Evolutionary conservation across 495 filamentous ascomycete genomes (phyloP).

Genomic region (Aspergillus taichungensis): DNA sequence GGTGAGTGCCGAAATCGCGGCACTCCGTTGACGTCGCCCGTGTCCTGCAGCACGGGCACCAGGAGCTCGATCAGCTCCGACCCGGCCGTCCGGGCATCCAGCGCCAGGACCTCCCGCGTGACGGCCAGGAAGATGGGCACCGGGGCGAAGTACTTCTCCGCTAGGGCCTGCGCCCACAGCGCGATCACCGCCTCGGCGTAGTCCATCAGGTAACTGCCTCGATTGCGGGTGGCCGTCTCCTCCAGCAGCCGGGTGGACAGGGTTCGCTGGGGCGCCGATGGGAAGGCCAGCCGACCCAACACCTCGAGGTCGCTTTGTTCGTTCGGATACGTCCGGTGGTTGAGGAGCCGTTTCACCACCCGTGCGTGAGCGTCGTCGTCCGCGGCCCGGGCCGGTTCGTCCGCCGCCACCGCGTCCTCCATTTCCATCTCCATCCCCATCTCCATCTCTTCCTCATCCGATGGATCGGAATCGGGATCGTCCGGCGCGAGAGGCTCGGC

Average conservation of each 20-base stretch:
- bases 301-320: constrained; percentile 48
- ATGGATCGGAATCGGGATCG: constrained; percentile 1
- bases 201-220: constrained; percentile 40
- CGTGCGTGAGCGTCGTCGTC: constrained; percentile 13
- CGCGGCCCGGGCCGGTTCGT: neutral
- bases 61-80: constrained; percentile 42
- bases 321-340: constrained; percentile 40
- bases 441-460: constrained; percentile 10
- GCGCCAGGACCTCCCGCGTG: constrained; percentile 42
- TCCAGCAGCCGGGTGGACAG: constrained; percentile 53
- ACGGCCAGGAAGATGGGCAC: constrained; percentile 51
- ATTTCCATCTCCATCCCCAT: constrained; percentile 1
- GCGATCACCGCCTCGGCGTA: constrained; percentile 44
- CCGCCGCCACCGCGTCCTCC: neutral
- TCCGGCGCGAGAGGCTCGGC: constrained; percentile 10
- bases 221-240: constrained; percentile 31
- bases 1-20: constrained; percentile 42
- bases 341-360: constrained; percentile 50
- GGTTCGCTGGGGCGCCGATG: constrained; percentile 42
- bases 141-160: constrained; percentile 50
- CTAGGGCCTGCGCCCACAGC: constrained; percentile 55
- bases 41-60: constrained; percentile 45
- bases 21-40: constrained; percentile 49
- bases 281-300: constrained; percentile 40
- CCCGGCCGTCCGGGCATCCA: constrained; percentile 37